Evolutionary conservation across 1,284 basidiomycete species (phyloP).

Genomic region (Leccinum insolens): DNA sequence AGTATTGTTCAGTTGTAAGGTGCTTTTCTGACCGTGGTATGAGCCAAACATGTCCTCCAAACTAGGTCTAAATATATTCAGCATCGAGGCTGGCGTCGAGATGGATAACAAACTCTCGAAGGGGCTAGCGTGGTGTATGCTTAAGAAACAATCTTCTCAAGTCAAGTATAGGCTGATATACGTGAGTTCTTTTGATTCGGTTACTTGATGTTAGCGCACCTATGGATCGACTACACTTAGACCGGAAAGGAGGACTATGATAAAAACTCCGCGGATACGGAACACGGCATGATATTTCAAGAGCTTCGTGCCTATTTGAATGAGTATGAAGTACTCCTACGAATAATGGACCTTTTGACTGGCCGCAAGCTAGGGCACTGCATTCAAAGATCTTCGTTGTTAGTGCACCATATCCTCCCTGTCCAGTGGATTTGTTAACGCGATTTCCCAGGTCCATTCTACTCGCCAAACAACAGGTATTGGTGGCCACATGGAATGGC

Average conservation of each 20-base stretch:
- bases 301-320: conserved; percentile 83
- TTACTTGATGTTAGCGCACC: too few relatives aligned
- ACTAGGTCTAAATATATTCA: too few relatives aligned
- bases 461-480: conserved; percentile 74
- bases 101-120: too few relatives aligned
- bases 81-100: too few relatives aligned
- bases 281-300: conserved; percentile 59
- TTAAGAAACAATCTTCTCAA: too few relatives aligned
- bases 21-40: too few relatives aligned
- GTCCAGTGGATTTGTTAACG: background rate
- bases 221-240: conserved; percentile 35
- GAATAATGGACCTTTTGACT: background rate
- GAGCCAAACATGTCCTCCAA: too few relatives aligned
- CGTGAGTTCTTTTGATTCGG: too few relatives aligned
- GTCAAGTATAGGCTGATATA: too few relatives aligned
- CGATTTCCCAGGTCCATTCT: background rate
- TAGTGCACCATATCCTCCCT: background rate
- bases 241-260: conserved; percentile 54
- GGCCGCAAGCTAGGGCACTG: background rate
- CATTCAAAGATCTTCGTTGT: background rate
- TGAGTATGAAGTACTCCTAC: conserved; percentile 43
- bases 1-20: too few relatives aligned
- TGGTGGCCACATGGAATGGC: conserved; percentile 85
- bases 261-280: conserved; percentile 42
- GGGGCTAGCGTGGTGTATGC: too few relatives aligned